Percentiles rank a stretch among this genome's conserved stretches.
phyloP scores from a whole-genome alignment of 2,329 filamentous ascomycete species.

The Coleophoma crateriformis region DNA sequence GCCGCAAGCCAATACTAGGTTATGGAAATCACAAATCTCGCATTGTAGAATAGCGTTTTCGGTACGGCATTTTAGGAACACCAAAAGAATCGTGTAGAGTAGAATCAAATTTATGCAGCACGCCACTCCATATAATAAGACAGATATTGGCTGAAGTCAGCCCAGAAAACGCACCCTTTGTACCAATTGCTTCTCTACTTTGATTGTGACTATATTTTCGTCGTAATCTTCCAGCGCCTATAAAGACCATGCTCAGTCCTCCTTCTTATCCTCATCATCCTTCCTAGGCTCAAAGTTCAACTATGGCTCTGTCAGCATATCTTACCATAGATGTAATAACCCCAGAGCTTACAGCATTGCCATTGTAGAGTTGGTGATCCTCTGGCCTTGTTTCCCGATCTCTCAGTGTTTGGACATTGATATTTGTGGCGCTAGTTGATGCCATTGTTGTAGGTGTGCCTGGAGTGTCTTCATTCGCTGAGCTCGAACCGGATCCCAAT shows the following conservation, averaged over 20 bases:
- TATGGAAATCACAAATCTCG: background rate
- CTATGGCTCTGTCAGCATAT: slow-evolving; percentile 4
- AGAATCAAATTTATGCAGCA: background rate
- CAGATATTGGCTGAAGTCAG: background rate
- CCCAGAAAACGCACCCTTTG: background rate
- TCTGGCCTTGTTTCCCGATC: slow-evolving; percentile 48
- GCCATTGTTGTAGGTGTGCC: background rate
- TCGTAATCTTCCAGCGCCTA: background rate
- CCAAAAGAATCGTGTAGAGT: background rate
- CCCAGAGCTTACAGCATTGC: slow-evolving; percentile 63
- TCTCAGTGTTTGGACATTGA: slow-evolving; percentile 44
- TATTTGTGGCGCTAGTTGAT: slow-evolving; percentile 21
- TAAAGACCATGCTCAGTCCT: background rate
- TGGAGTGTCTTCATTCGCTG: slow-evolving; percentile 1
- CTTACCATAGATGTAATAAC: background rate
- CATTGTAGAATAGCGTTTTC: background rate
- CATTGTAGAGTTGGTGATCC: slow-evolving; percentile 79
- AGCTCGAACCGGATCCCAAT: slow-evolving; percentile 31
- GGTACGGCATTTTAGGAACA: background rate
- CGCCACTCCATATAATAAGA: background rate
- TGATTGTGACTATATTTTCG: no score
- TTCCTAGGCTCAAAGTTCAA: slow-evolving; percentile 24
- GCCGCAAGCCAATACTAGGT: slow-evolving; percentile 67
- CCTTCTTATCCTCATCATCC: slow-evolving; percentile 15
- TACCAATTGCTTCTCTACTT: background rate